phyloP scores from a whole-genome alignment of 1,284 basidiomycete genomes.

The Microbotryum intermedium region DNA sequence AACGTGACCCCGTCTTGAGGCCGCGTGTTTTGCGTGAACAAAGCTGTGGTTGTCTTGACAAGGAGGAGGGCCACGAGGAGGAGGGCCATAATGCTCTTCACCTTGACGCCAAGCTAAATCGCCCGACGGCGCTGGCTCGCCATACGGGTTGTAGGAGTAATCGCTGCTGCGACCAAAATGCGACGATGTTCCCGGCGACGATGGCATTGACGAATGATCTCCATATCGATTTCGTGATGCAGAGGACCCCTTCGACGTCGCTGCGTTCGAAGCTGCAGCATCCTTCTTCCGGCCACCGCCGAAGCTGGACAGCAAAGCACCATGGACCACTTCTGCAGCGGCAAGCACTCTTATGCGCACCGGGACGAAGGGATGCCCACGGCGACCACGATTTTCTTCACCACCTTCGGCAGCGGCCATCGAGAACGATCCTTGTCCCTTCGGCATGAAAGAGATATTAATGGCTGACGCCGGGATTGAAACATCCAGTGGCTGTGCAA shows the following conservation, averaged over 20 bases:
- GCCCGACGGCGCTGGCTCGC: too few relatives aligned
- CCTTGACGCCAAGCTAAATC: too few relatives aligned
- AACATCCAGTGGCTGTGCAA: constrained; percentile 21
- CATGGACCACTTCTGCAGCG: constrained; percentile 63
- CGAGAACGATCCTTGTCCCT: constrained; percentile 40
- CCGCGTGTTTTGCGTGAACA: too few relatives aligned
- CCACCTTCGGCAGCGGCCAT: constrained; percentile 33
- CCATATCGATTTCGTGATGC: too few relatives aligned
- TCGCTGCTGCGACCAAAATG: too few relatives aligned
- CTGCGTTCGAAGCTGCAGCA: constrained; percentile 9
- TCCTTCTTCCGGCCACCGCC: constrained; percentile 28
- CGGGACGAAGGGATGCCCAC: constrained; percentile 54
- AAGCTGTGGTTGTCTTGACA: too few relatives aligned
- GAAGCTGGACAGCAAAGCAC: constrained; percentile 54
- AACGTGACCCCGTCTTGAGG: too few relatives aligned
- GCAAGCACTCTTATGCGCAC: constrained; percentile 66
- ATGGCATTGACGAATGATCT: too few relatives aligned
- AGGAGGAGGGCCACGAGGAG: too few relatives aligned
- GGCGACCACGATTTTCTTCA: constrained; percentile 48
- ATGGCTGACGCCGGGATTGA: constrained; percentile 57
- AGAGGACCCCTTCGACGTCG: not conserved
- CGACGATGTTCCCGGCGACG: too few relatives aligned
- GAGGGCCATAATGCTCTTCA: too few relatives aligned
- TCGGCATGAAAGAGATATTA: constrained; percentile 60
- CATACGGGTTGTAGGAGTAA: too few relatives aligned